Evolutionary conservation across 179 eudicot genomes (phyloP), one percentile per base, ranked within the genome.

Genomic region (Amaranthus tricolor): DNA sequence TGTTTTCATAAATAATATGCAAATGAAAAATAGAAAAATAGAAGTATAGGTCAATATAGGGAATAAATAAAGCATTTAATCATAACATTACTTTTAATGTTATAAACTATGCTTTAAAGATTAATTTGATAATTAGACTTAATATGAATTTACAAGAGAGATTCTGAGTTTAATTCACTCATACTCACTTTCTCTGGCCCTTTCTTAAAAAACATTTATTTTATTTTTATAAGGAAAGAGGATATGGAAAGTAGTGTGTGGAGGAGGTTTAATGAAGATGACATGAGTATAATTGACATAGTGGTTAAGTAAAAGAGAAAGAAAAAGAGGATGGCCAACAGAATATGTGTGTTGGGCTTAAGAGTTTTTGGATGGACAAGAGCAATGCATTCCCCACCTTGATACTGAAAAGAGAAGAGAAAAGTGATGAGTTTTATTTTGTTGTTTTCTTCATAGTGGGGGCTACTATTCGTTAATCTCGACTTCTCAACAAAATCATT

Each of bases 281-380:
- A 21, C 58, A 68, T 68, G 59, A 68, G 15, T 15, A 70, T 16
- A 49, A 60, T 20, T 60, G 5, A 50, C 20, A 20, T 19, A 47
- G 44, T 72, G 75, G 66, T 57, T 58, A 44, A 72, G 44, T 31
- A 48, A 20, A 67, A 59, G 40, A 58, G 5, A 14, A 15, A 9
- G 57, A 73, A 21, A 2, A 54, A 7, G n/a, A 3, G 9, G 4
- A 62, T 71, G 76, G 58, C 80, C 76, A 48, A 77, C 71, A 63
- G 66, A 71, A 71, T 55, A 70, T 71, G 50, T 48, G 48, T 63
- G 40, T 31, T 31, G 40, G 40, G 40, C 40, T 31, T 24, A 21
- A 21, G 14, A 45, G 31, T 43, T 51, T 64, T 52, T 62, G 82
- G 74, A 74, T 74, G 82, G 82, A 70, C 74, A 68, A 74, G 82